Evolutionary conservation across 2,329 filamentous ascomycete genomes (phyloP), one percentile per base, ranked within the genome.

Genomic region (Diaporthe vaccinii): DNA sequence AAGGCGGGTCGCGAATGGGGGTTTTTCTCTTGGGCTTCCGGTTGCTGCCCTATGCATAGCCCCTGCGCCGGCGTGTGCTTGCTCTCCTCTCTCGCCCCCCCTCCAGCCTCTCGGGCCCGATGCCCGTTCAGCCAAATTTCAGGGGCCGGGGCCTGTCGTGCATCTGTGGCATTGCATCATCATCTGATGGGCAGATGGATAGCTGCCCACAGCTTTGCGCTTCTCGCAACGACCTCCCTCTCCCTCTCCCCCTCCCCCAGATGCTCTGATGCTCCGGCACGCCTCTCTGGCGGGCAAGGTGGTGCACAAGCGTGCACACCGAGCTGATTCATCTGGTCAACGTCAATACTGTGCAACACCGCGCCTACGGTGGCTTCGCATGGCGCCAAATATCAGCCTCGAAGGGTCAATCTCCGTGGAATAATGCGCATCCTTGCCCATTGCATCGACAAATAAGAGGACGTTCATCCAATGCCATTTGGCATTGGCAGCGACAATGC

Each of bases 111-210:
- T 72, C 75, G 34, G 72, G 28, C 59, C 58, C 75, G 72, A 41
- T 61, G 31, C 53, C 68, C 44, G 72, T 41, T 58, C 59, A 46
- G 67, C 36, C 51, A 73, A 39, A 53, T 68, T 58, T 49, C 65
- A 74, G 34, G 49, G 58, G 57, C 44, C 58, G 39, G 31, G 55
- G 31, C 69, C 41, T 71, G 55, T 71, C 25, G 22, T 39, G 46
- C 17, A 34, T 41, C 53, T 74, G 69, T 44, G 28, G 41, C 53
- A 65, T 71, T 74, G 67, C 72, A 76, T 70, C 72, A 71, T 71
- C 49, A 28, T 68, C 46, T 36, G 65, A 68, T 53, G 34, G 46
- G n/a, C 10, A 53, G 65, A 68, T 53, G 34, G 31, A 34, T 20
- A 53, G 46, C 46, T 53, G 65, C 65, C 65, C 65, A 68, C 65